These are phyloP conservation scores for Bombardia bombarda DNA, from an alignment of 495 filamentous ascomycete species.

Conservation along the genomic window DNA sequence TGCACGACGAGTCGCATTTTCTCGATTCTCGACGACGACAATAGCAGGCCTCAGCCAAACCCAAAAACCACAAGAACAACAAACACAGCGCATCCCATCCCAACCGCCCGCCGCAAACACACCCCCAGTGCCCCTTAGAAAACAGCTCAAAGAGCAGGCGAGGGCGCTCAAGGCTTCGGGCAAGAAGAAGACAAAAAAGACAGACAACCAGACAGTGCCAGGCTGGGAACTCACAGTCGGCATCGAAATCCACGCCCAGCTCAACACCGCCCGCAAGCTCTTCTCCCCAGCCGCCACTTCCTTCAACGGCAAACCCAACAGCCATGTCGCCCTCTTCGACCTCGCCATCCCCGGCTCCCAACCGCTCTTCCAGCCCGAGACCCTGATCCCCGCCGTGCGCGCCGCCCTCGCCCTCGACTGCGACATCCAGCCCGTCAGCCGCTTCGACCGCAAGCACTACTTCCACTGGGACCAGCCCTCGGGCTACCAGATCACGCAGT, in stretches of 20 bases:
- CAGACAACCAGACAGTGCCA: constrained; percentile 42
- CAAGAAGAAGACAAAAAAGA: constrained; percentile 34
- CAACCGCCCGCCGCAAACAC: neutral
- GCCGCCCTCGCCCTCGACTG: constrained; percentile 82
- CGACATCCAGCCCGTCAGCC: constrained; percentile 61
- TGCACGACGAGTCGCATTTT: constrained; percentile 1
- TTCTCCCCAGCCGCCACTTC: constrained; percentile 70
- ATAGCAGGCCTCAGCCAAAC: neutral
- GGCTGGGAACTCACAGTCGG: constrained; percentile 90
- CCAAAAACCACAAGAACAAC: neutral
- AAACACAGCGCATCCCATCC: neutral
- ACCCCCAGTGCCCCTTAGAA: constrained; percentile 47
- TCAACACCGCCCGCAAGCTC: constrained; percentile 78
- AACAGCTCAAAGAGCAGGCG: constrained; percentile 66
- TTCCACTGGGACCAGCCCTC: constrained; percentile 97
- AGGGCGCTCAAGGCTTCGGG: constrained; percentile 40
- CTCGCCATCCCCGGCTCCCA: constrained; percentile 83
- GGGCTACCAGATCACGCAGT: constrained; percentile 97
- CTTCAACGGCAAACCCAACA: constrained; percentile 65
- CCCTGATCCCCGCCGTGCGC: constrained; percentile 79
- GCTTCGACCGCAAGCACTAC: constrained; percentile 96
- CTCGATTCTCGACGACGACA: neutral
- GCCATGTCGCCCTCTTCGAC: constrained; percentile 82
- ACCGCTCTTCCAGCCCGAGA: constrained; percentile 75
- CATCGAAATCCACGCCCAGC: constrained; percentile 93